A percentile compares a stretch with the other conserved stretches of the same genome.
Evolutionary conservation across 106 monocot species (phyloP).

Genomic region (Phalaenopsis equestris): DNA sequence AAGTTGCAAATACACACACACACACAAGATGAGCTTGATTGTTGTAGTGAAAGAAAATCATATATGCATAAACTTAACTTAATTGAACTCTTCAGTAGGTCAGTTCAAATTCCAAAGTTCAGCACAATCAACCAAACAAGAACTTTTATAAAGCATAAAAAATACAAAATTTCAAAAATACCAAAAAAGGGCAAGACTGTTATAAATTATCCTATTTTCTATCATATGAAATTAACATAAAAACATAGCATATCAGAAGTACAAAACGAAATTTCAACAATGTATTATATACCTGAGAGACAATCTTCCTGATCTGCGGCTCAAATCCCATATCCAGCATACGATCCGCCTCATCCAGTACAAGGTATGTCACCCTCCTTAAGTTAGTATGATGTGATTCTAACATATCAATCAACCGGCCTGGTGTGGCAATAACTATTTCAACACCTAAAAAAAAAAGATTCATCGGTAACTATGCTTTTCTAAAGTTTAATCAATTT

Average conservation of each 20-base stretch:
- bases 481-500: not conserved
- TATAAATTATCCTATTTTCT: not conserved
- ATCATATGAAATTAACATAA: not conserved
- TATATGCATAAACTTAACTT: not conserved
- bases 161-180: not conserved
- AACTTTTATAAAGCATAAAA: not conserved
- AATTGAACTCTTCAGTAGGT: not conserved
- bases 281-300: slow-evolving; percentile 55
- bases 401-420: slow-evolving; percentile 97
- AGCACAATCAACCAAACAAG: not conserved
- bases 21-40: not conserved
- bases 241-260: not conserved
- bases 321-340: slow-evolving; percentile 99
- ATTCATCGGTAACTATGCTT: slow-evolving; percentile 4
- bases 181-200: not conserved
- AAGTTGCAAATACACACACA: not conserved
- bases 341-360: slow-evolving; percentile 97
- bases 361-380: slow-evolving; percentile 92
- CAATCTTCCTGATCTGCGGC: slow-evolving; percentile 95
- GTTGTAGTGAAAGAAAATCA: not conserved
- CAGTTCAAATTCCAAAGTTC: not conserved
- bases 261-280: slow-evolving; percentile 9
- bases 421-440: slow-evolving; percentile 97
- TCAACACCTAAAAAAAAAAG: slow-evolving; percentile 64
- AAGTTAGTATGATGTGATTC: slow-evolving; percentile 96